Base-by-base conservation (phyloP, 495 filamentous ascomycete genomes). In the Penicillium malachiteum region DNA sequence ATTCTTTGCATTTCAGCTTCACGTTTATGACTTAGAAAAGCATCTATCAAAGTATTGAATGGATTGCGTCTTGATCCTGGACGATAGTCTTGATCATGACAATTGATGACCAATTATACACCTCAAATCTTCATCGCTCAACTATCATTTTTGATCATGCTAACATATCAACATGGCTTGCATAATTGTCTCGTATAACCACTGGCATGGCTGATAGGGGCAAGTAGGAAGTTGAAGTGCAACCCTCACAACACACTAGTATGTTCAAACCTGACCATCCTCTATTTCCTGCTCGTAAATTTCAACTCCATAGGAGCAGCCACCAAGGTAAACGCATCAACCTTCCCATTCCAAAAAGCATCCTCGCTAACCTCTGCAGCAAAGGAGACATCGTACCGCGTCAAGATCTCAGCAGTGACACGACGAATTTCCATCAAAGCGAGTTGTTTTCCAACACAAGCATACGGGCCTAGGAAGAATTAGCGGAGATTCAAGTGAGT, bases 391-490 rank as follows among this genome's bases (percentile, higher is more conserved):
- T 55, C 46, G 38, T 74, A 79, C 2, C 62, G 52, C 7, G 62
- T 60, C 0, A 72, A 55, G 1, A 78, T 45, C 17, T 65, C 60
- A 1, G 69, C 70, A 13, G 70, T 60, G 0, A 75, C 67, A 38
- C 68, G 63, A 4, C 77, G 67, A 37, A 79, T 39, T 38, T 83
- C 78, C 65, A 76, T 74, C 32, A 80, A 58, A 0, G 79, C 84
- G 0, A 85, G 67, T 0, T 71, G 59, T 55, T 80, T 81, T 7
- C 84, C 82, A 10, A 80, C 67, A 50, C 83, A 86, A 16, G 56
- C 52, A 44, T 74, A 76, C 3, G 62, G 52, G 10, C 79, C 79
- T 62, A 62, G 32, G 48, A 6, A 13, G 9, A 17, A 30, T 57
- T 11, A 40, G 37, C 41, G 34, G 8, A 10, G 12, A 7, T 7